Base-by-base conservation (phyloP, 2,329 filamentous ascomycete genomes). In the Westerdykella sp. region DNA sequence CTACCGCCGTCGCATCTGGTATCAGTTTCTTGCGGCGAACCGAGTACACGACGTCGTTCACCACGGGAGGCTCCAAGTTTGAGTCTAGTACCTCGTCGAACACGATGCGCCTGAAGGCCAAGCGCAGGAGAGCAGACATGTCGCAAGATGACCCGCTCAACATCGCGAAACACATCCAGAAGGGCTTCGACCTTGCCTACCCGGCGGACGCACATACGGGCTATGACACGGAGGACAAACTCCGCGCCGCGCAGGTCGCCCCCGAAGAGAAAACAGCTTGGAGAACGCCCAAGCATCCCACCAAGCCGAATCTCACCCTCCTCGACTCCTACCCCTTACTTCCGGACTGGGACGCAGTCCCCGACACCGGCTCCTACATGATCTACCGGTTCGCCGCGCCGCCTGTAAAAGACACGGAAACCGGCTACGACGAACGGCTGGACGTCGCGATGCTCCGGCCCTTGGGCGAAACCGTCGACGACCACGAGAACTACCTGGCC, bases 11-110 rank as follows among this genome's bases (percentile, higher is more conserved):
- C 25, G 85, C 87, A 49, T 76, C 84, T 14, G 83, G 84, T 50
- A 88, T 95, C 42, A 95, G 88, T 50, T 98, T 98, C 77, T 78
- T 98, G 54, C 87, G 93, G 45, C 82, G 91, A 59, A 97, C 93
- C 43, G 93, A 98, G 68, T 97, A 97, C 71, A 96, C 95, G 60
- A 87, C 86, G 14, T 71, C 72, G 18, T 56, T 53, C 39, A 69
- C 69, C 41, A 63, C 64, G 10, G 60, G 66, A 53, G 48, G 71
- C 13, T 41, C 50, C 10, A 59, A 67, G 16, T 72, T 73, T 43
- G 75, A 79, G 40, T 74, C 74, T 0, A 75, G 73, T 22, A 76
- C 75, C 21, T 75, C 78, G 4, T 59, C 58, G 13, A 57, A 60
- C 65, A 65, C 56, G 51, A 72, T 61, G 64, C 72, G 57, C 49